Percentiles rank a stretch among this genome's conserved stretches.
Evolutionary conservation across 108 stramenopile species (phyloP).

Genomic region (Ochromonas danica): DNA sequence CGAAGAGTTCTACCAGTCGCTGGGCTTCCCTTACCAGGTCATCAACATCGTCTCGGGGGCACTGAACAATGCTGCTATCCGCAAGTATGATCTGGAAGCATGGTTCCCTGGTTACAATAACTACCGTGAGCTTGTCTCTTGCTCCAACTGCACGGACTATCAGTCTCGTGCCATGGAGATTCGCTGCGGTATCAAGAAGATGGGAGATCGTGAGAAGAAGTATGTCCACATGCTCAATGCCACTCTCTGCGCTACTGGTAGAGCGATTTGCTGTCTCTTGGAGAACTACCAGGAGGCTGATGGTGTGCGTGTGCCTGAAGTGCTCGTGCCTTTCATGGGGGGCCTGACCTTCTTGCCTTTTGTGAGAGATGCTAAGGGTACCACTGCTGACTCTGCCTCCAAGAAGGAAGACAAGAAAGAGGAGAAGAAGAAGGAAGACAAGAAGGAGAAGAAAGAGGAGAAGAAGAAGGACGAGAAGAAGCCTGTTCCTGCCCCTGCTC

Average conservation of each 20-base stretch:
- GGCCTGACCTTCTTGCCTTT: slow-evolving; percentile 97
- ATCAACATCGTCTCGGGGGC: slow-evolving; percentile 93
- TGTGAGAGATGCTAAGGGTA: slow-evolving; percentile 66
- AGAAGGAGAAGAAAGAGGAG: slow-evolving; percentile 38
- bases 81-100: slow-evolving; percentile 98
- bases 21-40: slow-evolving; percentile 92
- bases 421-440: slow-evolving; percentile 46
- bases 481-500: slow-evolving; percentile 39
- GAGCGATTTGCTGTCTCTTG: slow-evolving; percentile 94
- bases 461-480: slow-evolving; percentile 43
- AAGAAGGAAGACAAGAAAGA: slow-evolving; percentile 42
- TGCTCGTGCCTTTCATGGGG: slow-evolving; percentile 94
- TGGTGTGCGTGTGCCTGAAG: slow-evolving; percentile 37
- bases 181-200: slow-evolving; percentile 81
- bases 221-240: slow-evolving; percentile 97
- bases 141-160: slow-evolving; percentile 99
- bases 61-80: slow-evolving; percentile 96
- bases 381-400: slow-evolving; percentile 65
- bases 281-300: slow-evolving; percentile 82
- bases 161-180: slow-evolving; percentile 61
- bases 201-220: slow-evolving; percentile 66
- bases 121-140: slow-evolving; percentile 94
- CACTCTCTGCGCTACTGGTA: slow-evolving; percentile 93
- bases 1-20: slow-evolving; percentile 91
- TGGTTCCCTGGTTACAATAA: slow-evolving; percentile 98